Conservation (phyloP, 768 basidiomycete species). For the Kwoniella mangroviensis region DNA sequence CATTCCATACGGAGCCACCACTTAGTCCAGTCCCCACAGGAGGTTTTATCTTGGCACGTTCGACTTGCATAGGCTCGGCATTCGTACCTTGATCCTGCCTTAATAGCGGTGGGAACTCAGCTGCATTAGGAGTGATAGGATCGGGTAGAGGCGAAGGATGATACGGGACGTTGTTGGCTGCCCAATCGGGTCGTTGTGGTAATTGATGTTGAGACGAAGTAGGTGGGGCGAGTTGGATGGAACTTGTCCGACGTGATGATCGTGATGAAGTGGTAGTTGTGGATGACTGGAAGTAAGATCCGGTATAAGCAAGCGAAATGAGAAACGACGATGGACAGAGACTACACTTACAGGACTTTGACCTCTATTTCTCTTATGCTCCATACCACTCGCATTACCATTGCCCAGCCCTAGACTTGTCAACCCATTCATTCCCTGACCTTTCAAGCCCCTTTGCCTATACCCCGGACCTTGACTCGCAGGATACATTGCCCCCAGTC, state of each 20-base stretch:
- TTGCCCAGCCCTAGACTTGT: constrained; percentile 32
- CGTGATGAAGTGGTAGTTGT: constrained; percentile 45
- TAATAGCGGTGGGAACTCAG: constrained; percentile 46
- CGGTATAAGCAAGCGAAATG: background rate
- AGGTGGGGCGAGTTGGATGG: constrained; percentile 33
- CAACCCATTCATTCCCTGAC: constrained; percentile 39
- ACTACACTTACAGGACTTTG: constrained; percentile 49
- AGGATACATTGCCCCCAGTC: constrained; percentile 48
- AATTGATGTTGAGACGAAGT: constrained; percentile 43
- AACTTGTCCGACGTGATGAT: constrained; percentile 41
- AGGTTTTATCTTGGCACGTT: constrained; percentile 32
- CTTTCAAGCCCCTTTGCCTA: constrained; percentile 43
- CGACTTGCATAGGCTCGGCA: constrained; percentile 46
- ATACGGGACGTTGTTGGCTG: constrained; percentile 49
- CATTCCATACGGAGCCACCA: constrained; percentile 37
- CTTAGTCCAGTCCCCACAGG: constrained; percentile 8
- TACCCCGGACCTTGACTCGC: constrained; percentile 30
- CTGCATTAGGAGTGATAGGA: constrained; percentile 14
- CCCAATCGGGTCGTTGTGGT: constrained; percentile 51
- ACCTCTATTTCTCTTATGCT: constrained; percentile 29
- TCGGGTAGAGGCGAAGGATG: constrained; percentile 43
- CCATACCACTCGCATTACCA: constrained; percentile 1
- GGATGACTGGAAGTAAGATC: constrained; percentile 27
- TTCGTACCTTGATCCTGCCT: constrained; percentile 33
- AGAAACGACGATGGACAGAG: background rate